These are phyloP conservation scores for Geum urbanum DNA, from an alignment of 306 rosid species.

Conservation along the genomic window DNA sequence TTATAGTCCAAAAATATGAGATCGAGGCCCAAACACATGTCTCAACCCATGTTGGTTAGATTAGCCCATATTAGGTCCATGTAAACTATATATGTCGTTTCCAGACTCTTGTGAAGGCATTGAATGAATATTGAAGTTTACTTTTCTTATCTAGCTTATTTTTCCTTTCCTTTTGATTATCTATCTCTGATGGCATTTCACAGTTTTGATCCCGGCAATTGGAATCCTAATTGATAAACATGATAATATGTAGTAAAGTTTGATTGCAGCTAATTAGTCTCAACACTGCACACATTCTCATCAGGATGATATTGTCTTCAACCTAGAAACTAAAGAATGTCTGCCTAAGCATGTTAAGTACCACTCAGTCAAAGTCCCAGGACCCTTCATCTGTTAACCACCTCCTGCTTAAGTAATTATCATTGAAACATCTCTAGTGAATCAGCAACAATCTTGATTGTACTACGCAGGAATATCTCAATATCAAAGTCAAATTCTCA, in stretches of 20 bases:
- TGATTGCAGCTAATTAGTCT: neutral
- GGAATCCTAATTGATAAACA: neutral
- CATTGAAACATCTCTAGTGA: neutral
- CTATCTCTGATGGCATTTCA: no score
- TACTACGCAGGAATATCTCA: neutral
- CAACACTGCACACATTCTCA: neutral
- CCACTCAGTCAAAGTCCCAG: neutral
- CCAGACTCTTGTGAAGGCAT: no score
- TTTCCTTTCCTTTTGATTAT: no score
- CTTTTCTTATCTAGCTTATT: no score
- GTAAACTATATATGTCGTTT: no score
- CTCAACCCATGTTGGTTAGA: no score
- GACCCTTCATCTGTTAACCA: neutral
- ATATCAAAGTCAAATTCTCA: neutral
- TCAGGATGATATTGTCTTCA: neutral
- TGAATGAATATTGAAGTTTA: no score
- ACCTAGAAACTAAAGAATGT: neutral
- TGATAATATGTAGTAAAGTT: neutral
- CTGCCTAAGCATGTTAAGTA: neutral
- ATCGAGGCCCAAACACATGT: no score
- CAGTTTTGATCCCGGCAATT: no score
- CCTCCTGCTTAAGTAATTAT: neutral
- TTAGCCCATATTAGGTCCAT: no score
- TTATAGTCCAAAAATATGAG: no score
- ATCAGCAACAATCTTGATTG: neutral